Evolutionary conservation across 2,329 filamentous ascomycete genomes (phyloP), one percentile per base, ranked within the genome.

Genomic region (Cladophialophora bantiana): DNA sequence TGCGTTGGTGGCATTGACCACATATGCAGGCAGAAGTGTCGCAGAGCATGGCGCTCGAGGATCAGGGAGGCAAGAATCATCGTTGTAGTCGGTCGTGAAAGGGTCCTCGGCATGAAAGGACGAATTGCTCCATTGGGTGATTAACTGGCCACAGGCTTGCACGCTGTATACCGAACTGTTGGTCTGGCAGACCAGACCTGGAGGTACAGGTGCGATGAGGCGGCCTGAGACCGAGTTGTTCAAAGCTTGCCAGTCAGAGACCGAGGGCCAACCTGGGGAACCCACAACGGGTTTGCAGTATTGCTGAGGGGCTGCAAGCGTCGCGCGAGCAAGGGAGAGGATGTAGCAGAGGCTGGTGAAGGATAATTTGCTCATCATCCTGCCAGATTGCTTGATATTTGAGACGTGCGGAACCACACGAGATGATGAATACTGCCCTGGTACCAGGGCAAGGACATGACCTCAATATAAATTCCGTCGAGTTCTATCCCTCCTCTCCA

Each of bases 61-160:
- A 38, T 58, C 58, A 7, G 84, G 84, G 48, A 85, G 76, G 73
- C 84, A 86, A 12, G 83, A 81, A 74, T 83, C 83, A 71, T 86
- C 84, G 66, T 79, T 79, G 73, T 77, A 85, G 58, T 83, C 81
- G 72, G 67, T 72, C 73, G 58, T 78, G 79, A 64, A 81, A 15
- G 80, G 80, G 68, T 82, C 72, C 12, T 69, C 67, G 7, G 74
- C 70, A 73, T 83, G 78, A 70, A 78, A 81, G 13, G 75, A 74
- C 53, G 76, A 73, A 45, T 73, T 77, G n/a, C 31, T 35, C 78
- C 78, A 80, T 57, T 71, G 72, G 54, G 71, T 65, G 59, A 72
- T 65, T 7, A 79, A 70, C 10, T 60, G 60, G 15, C 71, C 61
- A 65, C 83, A 85, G 4, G 73, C 60, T 1, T 71, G 63, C 26